Evolutionary conservation across 306 rosid genomes (phyloP).

Genomic region (Ochetophila trinervis): DNA sequence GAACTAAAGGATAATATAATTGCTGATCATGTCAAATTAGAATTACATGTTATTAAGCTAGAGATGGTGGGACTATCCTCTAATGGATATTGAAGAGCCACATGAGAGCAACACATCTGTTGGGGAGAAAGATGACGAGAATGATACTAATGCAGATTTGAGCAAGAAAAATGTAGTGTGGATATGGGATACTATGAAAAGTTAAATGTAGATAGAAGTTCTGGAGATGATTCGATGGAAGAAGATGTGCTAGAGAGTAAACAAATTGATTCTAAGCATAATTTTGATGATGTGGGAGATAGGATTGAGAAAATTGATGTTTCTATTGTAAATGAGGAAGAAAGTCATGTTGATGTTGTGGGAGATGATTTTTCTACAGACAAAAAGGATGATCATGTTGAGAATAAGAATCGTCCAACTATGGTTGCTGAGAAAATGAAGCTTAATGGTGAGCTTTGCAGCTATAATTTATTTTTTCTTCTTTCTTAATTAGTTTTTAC

Average conservation of each 20-base stretch:
- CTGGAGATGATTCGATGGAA: constrained; percentile 98
- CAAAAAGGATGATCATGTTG: constrained; percentile 44
- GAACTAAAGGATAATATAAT: constrained; percentile 99
- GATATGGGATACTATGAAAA: constrained; percentile 83
- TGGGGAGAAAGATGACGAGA: constrained; percentile 40
- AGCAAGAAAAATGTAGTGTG: constrained; percentile 45
- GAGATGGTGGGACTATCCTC: constrained; percentile 98
- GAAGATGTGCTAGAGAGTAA: constrained; percentile 86
- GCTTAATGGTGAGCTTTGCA: constrained; percentile 59
- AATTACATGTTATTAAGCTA: constrained; percentile 80
- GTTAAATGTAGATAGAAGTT: constrained; percentile 92
- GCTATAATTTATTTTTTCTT: neutral
- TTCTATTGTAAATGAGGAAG: constrained; percentile 41
- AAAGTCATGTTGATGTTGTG: constrained; percentile 35
- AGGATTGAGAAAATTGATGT: too few relatives aligned
- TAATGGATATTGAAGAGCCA: constrained; percentile 64
- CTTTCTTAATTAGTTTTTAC: neutral
- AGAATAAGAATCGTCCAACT: constrained; percentile 42
- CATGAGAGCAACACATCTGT: constrained; percentile 38
- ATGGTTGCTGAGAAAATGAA: constrained; percentile 69
- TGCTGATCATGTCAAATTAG: constrained; percentile 98
- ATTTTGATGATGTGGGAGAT: constrained; percentile 51
- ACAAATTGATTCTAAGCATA: constrained; percentile 68
- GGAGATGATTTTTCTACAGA: constrained; percentile 52
- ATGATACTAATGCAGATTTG: constrained; percentile 44